Evolutionary conservation across 805 yeast species (phyloP), one percentile per base, ranked within the genome.

Genomic region (Monosporozyma unispora): DNA sequence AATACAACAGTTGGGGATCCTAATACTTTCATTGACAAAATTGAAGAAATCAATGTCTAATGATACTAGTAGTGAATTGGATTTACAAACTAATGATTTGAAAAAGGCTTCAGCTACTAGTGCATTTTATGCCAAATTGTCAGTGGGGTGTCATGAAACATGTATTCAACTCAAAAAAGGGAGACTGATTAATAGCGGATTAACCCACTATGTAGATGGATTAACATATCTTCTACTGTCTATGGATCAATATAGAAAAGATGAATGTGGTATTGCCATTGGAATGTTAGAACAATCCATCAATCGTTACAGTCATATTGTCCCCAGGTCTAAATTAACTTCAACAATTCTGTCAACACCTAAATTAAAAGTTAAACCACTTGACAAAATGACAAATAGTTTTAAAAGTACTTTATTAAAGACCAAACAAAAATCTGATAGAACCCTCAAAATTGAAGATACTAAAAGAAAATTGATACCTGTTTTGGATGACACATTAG

Each of bases 1-100:
- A 39, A 22, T 61, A 19, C 68, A 65, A 44, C 66, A 65, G 50
- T 45, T 64, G 19, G 60, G 64, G 4, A 51, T 64, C 3, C 54
- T 65, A 4, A 52, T 59, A n/a, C 44, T 65, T n/a, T 55, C 68
- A n/a, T 48, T 65, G 10, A 56, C 67, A 9, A 65, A 64, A 55
- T 48, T 64, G 37, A 56, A 63, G 44, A 40, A 56, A 1, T 54
- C 55, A 44, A 45, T 65, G 29, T 59, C 60, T 23, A 54, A 49
- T 12, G 51, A 49, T 16, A 53, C 50, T 12, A 57, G 55, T 44
- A 61, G 60, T 23, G 61, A 60, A 25, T 47, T 62, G 35, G 67
- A 63, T 46, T 55, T 65, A 40, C 63, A 59, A 53, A 58, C 59
- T n/a, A 53, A 59, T 22, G 64, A 64, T 48, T 49, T 65, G 22